Conservation (phyloP, 179 eudicot species). For the Camellia oleifera region DNA sequence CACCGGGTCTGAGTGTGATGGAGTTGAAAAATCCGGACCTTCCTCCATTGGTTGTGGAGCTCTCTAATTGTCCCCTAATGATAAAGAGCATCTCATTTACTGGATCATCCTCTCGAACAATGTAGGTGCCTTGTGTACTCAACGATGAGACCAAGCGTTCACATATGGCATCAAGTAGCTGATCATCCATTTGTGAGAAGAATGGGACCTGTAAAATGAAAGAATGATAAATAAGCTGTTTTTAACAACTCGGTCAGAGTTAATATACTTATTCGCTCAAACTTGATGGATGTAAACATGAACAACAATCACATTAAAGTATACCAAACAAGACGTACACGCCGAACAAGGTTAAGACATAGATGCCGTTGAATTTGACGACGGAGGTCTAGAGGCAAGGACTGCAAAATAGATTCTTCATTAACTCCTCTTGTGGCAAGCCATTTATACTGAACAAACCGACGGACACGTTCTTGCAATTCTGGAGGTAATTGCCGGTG, state of each 20-base stretch:
- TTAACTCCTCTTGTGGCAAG: slow-evolving; percentile 87
- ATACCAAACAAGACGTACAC: slow-evolving; percentile 44
- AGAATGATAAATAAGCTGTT: background rate
- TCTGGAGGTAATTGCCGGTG: slow-evolving; percentile 82
- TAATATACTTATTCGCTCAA: background rate
- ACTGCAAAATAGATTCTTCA: slow-evolving; percentile 63
- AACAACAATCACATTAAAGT: background rate
- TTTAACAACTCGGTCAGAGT: background rate
- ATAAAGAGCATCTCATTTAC: slow-evolving; percentile 86
- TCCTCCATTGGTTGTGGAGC: slow-evolving; percentile 91
- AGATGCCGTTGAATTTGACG: slow-evolving; percentile 83
- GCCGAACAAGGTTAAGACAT: slow-evolving; percentile 80
- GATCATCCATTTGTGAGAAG: slow-evolving; percentile 89
- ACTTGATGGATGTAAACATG: background rate
- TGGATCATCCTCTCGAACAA: slow-evolving; percentile 79
- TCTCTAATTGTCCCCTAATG: slow-evolving; percentile 79
- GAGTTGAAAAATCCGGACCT: slow-evolving; percentile 84
- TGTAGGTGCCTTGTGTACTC: slow-evolving; percentile 60
- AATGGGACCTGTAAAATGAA: slow-evolving; percentile 64
- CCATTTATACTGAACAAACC: slow-evolving; percentile 82
- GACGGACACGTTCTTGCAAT: slow-evolving; percentile 72
- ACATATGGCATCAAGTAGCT: slow-evolving; percentile 89
- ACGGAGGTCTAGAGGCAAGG: slow-evolving; percentile 70
- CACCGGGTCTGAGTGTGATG: slow-evolving; percentile 78
- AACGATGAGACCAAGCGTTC: slow-evolving; percentile 75